Evolutionary conservation across 306 rosid species (phyloP).

Genomic region (Glycyrrhiza uralensis): DNA sequence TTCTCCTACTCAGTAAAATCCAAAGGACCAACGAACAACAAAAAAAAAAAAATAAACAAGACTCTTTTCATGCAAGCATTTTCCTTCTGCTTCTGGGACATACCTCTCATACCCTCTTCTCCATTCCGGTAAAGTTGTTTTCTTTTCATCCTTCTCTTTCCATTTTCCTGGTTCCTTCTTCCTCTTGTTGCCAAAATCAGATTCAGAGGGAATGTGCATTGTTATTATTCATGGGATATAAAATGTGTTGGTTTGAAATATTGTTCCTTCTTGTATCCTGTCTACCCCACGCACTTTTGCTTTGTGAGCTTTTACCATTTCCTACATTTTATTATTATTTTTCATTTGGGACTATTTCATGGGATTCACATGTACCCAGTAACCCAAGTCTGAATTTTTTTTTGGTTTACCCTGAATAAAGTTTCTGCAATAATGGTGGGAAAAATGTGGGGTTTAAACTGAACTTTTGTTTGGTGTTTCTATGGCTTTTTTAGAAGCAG

Average conservation of each 20-base stretch:
- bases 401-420: neutral
- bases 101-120: conserved; percentile 18
- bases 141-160: conserved; percentile 3
- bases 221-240: conserved; percentile 5
- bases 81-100: conserved; percentile 11
- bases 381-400: conserved; percentile 1
- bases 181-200: neutral
- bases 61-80: conserved; percentile 5
- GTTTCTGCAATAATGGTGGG: conserved; percentile 31
- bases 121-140: conserved; percentile 35
- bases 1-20: conserved; percentile 16
- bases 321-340: neutral
- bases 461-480: conserved; percentile 16
- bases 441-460: neutral
- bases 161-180: neutral
- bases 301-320: conserved; percentile 21
- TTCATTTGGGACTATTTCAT: conserved; percentile 25
- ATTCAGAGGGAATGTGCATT: conserved; percentile 7
- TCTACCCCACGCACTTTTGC: conserved; percentile 21
- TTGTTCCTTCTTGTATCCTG: conserved; percentile 8
- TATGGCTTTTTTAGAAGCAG: conserved; percentile 8
- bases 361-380: conserved; percentile 25
- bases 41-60: neutral
- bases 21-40: conserved; percentile 5
- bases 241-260: conserved; percentile 15